A percentile compares a stretch with the other conserved stretches of the same genome.
phyloP scores from a whole-genome alignment of 306 rosid genomes.

The Rosa lucieae region DNA sequence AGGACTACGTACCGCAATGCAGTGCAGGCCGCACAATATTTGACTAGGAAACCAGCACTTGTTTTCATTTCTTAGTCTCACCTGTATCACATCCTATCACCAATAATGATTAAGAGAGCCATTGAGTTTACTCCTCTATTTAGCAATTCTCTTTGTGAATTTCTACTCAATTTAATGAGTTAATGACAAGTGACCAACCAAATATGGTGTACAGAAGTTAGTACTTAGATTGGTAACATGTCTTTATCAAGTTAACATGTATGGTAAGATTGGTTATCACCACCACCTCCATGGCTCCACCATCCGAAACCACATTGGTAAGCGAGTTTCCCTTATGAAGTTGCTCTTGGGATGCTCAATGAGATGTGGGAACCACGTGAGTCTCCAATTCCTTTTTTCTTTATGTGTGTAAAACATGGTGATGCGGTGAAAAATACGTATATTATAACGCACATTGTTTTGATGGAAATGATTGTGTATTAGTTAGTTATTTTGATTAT shows the following conservation, averaged over 20 bases:
- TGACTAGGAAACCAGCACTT: neutral
- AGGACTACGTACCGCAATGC: neutral
- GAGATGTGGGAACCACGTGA: too few species aligned
- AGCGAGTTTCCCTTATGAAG: too few species aligned
- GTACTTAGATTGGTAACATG: neutral
- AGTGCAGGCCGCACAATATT: neutral
- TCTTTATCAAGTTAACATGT: slow-evolving; percentile 8
- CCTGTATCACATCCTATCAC: neutral
- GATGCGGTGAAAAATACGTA: too few species aligned
- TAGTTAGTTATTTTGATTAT: too few species aligned
- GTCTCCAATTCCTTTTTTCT: too few species aligned
- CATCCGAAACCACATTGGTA: too few species aligned
- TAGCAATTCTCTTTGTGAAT: neutral
- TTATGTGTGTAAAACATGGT: too few species aligned
- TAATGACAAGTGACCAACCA: slow-evolving; percentile 9
- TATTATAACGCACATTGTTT: too few species aligned
- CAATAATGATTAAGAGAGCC: neutral
- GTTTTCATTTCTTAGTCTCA: neutral
- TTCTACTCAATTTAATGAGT: neutral
- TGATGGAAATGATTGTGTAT: too few species aligned
- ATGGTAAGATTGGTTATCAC: neutral
- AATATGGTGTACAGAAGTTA: neutral
- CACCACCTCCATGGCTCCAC: too few species aligned
- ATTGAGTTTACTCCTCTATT: neutral
- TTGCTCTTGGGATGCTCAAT: too few species aligned